Evolutionary conservation across 176 grass and related monocot species (phyloP).

Genomic region (Poa annua): DNA sequence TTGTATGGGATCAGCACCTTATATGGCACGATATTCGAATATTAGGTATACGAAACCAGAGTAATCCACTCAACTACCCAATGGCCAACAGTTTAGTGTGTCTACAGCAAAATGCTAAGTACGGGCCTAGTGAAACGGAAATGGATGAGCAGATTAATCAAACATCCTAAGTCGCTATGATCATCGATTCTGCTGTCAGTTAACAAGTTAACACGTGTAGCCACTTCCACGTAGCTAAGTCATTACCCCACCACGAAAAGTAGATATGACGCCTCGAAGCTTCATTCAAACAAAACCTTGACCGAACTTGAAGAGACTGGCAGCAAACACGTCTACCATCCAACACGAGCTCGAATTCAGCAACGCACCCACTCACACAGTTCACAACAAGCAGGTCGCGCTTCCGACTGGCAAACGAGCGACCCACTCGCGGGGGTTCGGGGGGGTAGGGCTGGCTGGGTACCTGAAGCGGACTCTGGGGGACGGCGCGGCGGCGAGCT

Average conservation of each 20-base stretch:
- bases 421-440: background rate
- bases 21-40: background rate
- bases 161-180: background rate
- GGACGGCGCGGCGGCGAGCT: conserved; percentile 60
- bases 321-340: background rate
- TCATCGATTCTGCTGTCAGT: background rate
- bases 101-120: background rate
- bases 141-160: background rate
- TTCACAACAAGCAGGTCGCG: conserved; percentile 28
- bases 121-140: conserved; percentile 9
- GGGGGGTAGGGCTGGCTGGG: background rate
- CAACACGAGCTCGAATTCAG: conserved; percentile 29
- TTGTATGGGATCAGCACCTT: background rate
- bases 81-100: background rate
- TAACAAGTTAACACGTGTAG: background rate
- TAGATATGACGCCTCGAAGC: background rate
- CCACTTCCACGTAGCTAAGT: conserved; percentile 13
- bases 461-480: conserved; percentile 91
- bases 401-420: conserved; percentile 4
- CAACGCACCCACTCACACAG: background rate
- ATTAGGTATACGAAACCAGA: conserved; percentile 12
- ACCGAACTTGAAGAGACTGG: background rate
- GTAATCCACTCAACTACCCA: background rate
- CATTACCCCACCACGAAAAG: background rate
- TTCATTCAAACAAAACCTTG: background rate